phyloP scores from a whole-genome alignment of 305 asterid genomes.

The Fraxinus paxiana region DNA sequence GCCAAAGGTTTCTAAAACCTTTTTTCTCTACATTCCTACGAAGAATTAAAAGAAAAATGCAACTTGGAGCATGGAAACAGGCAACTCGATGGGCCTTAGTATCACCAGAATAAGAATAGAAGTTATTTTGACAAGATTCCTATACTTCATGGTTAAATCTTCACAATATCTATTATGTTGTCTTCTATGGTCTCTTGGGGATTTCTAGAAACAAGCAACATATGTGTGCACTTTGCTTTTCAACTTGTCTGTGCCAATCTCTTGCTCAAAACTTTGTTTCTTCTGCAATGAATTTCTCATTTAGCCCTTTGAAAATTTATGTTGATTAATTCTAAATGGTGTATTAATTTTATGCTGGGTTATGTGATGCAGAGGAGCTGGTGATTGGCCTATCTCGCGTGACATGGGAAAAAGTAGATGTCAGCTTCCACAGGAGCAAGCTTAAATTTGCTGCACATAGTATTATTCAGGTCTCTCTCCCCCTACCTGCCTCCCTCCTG shows the following conservation, averaged over 20 bases:
- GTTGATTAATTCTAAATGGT: constrained; percentile 2
- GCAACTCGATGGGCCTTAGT: not conserved
- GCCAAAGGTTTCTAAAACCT: not conserved
- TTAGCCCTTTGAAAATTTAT: not conserved
- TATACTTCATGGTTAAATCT: not conserved
- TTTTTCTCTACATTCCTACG: not conserved
- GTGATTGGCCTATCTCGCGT: constrained; percentile 72
- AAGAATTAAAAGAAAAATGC: not conserved
- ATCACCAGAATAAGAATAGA: not conserved
- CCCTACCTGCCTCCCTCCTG: not conserved
- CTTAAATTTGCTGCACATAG: constrained; percentile 83
- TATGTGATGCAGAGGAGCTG: constrained; percentile 56
- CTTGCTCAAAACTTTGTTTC: not conserved
- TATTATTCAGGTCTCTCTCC: constrained; percentile 67
- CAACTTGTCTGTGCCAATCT: not conserved
- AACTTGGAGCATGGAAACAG: not conserved
- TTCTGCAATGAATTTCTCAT: not conserved
- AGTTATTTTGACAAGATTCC: too few species aligned
- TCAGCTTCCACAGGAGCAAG: constrained; percentile 82
- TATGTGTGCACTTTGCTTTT: not conserved
- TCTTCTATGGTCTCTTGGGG: not conserved
- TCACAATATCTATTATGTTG: not conserved
- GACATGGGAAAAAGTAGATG: constrained; percentile 97
- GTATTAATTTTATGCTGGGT: not conserved
- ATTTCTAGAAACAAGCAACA: not conserved